Evolutionary conservation across 768 basidiomycete species (phyloP), one percentile per base, ranked within the genome.

Genomic region (Hypholoma sublateritium): DNA sequence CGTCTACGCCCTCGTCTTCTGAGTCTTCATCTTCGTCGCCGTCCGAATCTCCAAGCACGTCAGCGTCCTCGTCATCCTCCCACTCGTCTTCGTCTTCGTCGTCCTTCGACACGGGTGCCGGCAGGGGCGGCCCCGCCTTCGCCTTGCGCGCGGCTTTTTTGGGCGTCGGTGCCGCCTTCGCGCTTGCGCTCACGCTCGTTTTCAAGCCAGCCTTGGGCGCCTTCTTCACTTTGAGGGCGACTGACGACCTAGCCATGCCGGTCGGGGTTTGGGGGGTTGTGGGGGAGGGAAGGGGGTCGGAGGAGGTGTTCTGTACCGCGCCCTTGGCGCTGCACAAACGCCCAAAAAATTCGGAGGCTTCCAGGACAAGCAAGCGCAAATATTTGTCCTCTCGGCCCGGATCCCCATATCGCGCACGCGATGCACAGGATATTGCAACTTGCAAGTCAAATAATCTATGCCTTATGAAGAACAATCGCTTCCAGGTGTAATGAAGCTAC

Each of bases 11-110:
- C 8, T 63, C 63, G 24, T 59, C 60, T 39, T 60, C 63, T 1
- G 64, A 62, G 25, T 65, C 66, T 12, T 52, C 61, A 21, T 51
- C 53, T 2, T 57, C 50, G 6, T 66, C 62, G 22, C 59, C 62
- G 2, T 58, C 58, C 25, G 47, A 53, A n/a, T 62, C 65, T 22
- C 67, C 65, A n/a, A 61, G 57, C 0, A 52, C 51, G 5, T 54
- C 45, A 6, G 65, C 62, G 17, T 58, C 62, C 5, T 59, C 59
- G 42, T 50, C 55, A 7, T 62, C 65, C 25, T 68, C 28, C 65
- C 21, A 42, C 19, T 63, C 48, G 42, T 58, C 58, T 12, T 59
- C 58, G 14, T 59, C 58, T 8, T 52, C 28, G 3, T 58, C 60
- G 24, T 54, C 63, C 0, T 56, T 48, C 1, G 49, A 5, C 16